Evolutionary conservation across 129 eudicot species (phyloP).

Genomic region (Centrapalus pauciflorus): DNA sequence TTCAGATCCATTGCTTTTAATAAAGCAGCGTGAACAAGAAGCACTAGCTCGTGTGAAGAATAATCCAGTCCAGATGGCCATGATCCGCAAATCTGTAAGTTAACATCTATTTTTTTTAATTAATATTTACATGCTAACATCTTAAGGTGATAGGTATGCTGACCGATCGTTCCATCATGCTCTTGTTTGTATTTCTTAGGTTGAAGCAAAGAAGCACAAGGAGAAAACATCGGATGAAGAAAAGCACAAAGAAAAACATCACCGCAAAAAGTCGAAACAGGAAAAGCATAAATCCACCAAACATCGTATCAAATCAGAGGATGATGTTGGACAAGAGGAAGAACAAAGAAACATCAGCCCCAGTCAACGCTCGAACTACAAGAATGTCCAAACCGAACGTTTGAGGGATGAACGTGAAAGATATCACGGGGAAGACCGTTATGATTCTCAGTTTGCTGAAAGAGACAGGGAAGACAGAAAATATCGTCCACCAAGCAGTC

Average conservation of each 20-base stretch:
- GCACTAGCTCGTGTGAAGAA: slow-evolving; percentile 88
- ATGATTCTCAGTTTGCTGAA: slow-evolving; percentile 18
- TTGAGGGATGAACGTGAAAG: slow-evolving; percentile 17
- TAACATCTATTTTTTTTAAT: not conserved
- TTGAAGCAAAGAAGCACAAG: slow-evolving; percentile 67
- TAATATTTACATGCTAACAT: no score
- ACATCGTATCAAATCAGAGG: slow-evolving; percentile 37
- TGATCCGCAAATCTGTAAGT: slow-evolving; percentile 88
- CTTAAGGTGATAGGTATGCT: no score
- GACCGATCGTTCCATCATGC: not conserved
- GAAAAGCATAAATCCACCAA: slow-evolving; percentile 47
- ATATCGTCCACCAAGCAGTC: slow-evolving; percentile 14
- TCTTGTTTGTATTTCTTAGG: slow-evolving; percentile 40
- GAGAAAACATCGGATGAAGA: slow-evolving; percentile 32
- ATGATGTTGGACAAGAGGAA: slow-evolving; percentile 23
- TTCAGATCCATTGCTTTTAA: slow-evolving; percentile 85
- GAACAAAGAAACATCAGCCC: slow-evolving; percentile 23
- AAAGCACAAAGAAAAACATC: slow-evolving; percentile 41
- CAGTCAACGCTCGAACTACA: slow-evolving; percentile 28
- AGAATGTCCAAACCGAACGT: slow-evolving; percentile 8
- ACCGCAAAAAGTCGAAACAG: slow-evolving; percentile 44
- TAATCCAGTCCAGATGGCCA: slow-evolving; percentile 91
- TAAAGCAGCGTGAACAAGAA: slow-evolving; percentile 90
- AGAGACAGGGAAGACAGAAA: slow-evolving; percentile 27
- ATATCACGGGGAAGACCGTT: slow-evolving; percentile 5